Base-by-base conservation (phyloP, 106 monocot species). In the Dendrobium officinale region DNA sequence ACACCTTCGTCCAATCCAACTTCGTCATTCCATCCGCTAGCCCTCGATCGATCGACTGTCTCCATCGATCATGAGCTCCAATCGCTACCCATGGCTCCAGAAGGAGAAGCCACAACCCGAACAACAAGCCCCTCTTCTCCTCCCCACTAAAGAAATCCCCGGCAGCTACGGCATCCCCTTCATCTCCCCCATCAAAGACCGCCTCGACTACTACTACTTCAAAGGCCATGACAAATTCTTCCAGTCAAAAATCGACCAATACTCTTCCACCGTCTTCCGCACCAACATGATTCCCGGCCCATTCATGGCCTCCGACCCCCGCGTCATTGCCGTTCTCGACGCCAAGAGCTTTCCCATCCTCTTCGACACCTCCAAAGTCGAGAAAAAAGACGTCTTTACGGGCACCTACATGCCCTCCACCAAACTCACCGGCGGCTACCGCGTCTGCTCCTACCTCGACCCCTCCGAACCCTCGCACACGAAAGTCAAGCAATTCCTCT, bases 311-410 rank as follows among this genome's bases (percentile, higher is more conserved):
- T 13, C 55, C 31, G 54, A 86, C 80, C 80, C 91, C 37, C 72
- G 78, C 58, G 88, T 91, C 70, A 42, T 91, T 61, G 86, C 86
- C 59, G 67, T 88, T 6, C 88, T 88, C 58, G 88, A 91, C 82
- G 86, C 88, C 67, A 82, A 79, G 18, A 86, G 84, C 77, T 91
- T 88, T 81, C 81, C 79, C 44, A 51, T 81, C 44, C 90, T 90
- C 70, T 90, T 90, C 82, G 90, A 90, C 81, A 26, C 61, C 13
- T 74, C 80, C 72, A 91, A 88, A 67, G 91, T 91, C 51, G 91
- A 91, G 55, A 91, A 88, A 77, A 86, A 67, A 78, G 75, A 91
- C 84, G 55, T 85, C 73, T 78, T 91, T 59, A 75, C 74, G n/a
- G 91, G 91, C 29, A 91, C 88, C 16, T 88, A 77, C 86, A 79